These are phyloP conservation scores for Psilocybe sp. DNA, from an alignment of 768 basidiomycete species.

Conservation along the genomic window DNA sequence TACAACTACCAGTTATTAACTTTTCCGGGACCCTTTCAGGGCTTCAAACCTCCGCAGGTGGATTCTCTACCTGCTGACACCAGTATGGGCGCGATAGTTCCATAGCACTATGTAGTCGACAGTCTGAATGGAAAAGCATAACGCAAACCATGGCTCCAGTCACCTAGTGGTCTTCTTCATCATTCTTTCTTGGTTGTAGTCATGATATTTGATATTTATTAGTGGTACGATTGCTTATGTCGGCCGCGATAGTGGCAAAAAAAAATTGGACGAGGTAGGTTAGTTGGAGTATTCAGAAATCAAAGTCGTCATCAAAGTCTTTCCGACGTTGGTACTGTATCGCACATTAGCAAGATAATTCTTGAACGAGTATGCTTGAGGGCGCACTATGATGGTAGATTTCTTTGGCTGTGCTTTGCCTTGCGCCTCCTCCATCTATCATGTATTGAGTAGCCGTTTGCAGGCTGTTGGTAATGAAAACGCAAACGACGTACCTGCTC, in stretches of 20 bases:
- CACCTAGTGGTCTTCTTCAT: no score
- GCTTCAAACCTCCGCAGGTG: slow-evolving; percentile 51
- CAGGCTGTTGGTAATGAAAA: not conserved
- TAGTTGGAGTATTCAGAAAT: slow-evolving; percentile 22
- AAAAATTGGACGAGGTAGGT: not conserved
- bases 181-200: no score
- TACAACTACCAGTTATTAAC: not conserved
- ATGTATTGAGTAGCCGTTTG: not conserved
- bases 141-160: no score
- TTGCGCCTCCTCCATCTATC: slow-evolving; percentile 32
- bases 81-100: not conserved
- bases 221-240: no score
- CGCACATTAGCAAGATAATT: slow-evolving; percentile 3
- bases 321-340: slow-evolving; percentile 61
- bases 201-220: no score
- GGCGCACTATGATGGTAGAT: slow-evolving; percentile 55
- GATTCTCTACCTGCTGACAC: not conserved
- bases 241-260: not conserved
- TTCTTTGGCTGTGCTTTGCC: slow-evolving; percentile 48
- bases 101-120: not conserved
- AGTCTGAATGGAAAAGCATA: no score
- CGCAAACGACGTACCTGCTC: slow-evolving; percentile 61
- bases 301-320: slow-evolving; percentile 67
- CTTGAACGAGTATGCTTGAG: not conserved
- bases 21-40: slow-evolving; percentile 25